Evolutionary conservation across 139 green algal genomes (phyloP).

Genomic region (Chlorella sp.): DNA sequence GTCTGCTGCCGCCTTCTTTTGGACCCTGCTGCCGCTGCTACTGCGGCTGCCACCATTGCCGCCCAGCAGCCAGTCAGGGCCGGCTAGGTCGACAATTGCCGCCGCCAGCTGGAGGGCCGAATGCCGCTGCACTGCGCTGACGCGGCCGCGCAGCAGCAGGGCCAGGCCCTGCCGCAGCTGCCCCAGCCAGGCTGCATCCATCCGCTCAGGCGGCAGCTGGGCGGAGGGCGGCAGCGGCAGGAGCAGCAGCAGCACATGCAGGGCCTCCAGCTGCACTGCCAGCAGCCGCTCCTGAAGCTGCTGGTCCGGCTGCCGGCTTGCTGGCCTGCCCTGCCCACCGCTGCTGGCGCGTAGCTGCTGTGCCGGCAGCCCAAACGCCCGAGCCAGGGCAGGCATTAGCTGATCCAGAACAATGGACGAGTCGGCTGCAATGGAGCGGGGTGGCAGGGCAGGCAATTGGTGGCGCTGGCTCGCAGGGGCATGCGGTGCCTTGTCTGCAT

Average conservation of each 20-base stretch:
- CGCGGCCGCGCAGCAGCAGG: conserved; percentile 47
- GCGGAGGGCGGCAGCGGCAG: conserved; percentile 29
- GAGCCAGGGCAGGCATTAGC: conserved; percentile 26
- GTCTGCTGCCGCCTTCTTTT: neutral
- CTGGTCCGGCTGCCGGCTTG: neutral
- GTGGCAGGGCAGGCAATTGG: too few relatives aligned
- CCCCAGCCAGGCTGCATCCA: conserved; percentile 45
- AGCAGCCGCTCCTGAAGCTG: neutral
- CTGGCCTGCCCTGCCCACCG: neutral
- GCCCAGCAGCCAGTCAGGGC: conserved; percentile 63
- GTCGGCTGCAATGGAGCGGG: neutral
- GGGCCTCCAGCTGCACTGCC: conserved; percentile 67
- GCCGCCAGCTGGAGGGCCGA: conserved; percentile 69
- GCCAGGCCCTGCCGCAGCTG: conserved; percentile 46
- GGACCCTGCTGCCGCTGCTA: neutral
- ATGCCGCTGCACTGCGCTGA: conserved; percentile 58
- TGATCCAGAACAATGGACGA: neutral
- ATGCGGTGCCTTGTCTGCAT: too few relatives aligned
- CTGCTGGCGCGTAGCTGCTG: neutral
- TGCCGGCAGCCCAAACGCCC: conserved; percentile 35
- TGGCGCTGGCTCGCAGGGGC: too few relatives aligned
- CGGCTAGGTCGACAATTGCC: conserved; percentile 42
- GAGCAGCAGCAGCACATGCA: conserved; percentile 71
- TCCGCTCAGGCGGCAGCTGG: neutral
- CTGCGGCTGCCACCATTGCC: neutral